A percentile compares a stretch with the other conserved stretches of the same genome.
Evolutionary conservation across 768 basidiomycete genomes (phyloP).

Genomic region (Astraeus odoratus): DNA sequence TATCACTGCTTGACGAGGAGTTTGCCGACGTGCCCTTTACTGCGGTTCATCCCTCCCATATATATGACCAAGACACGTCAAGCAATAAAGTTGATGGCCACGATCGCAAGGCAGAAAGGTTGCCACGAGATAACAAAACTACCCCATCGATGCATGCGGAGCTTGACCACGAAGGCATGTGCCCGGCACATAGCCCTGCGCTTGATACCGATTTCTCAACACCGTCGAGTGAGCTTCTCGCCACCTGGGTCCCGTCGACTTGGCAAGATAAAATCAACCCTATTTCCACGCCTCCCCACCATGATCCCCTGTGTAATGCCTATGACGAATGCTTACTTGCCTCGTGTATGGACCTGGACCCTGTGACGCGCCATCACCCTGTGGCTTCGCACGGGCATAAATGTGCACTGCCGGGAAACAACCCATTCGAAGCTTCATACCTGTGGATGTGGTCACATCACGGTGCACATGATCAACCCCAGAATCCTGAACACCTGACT

Average conservation of each 20-base stretch:
- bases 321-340: slow-evolving; percentile 13
- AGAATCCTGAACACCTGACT: slow-evolving; percentile 12
- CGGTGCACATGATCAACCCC: slow-evolving; percentile 9
- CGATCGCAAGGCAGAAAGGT: slow-evolving; percentile 8
- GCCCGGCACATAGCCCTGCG: neutral
- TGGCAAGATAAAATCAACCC: neutral
- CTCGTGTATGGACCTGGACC: slow-evolving; percentile 8
- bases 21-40: slow-evolving; percentile 7
- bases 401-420: slow-evolving; percentile 9
- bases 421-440: slow-evolving; percentile 2
- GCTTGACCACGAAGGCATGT: slow-evolving; percentile 5
- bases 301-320: slow-evolving; percentile 8
- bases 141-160: slow-evolving; percentile 4
- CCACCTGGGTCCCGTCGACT: slow-evolving; percentile 12
- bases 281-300: slow-evolving; percentile 12
- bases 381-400: slow-evolving; percentile 11
- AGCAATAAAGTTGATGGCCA: slow-evolving; percentile 13
- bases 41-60: neutral
- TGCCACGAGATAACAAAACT: slow-evolving; percentile 7
- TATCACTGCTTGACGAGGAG: slow-evolving; percentile 13
- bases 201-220: slow-evolving; percentile 5
- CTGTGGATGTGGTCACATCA: slow-evolving; percentile 7
- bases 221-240: slow-evolving; percentile 21
- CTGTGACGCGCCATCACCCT: slow-evolving; percentile 5
- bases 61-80: slow-evolving; percentile 1